phyloP scores from a whole-genome alignment of 257 asterid genomes.

The Solanum corneliomulleri region DNA sequence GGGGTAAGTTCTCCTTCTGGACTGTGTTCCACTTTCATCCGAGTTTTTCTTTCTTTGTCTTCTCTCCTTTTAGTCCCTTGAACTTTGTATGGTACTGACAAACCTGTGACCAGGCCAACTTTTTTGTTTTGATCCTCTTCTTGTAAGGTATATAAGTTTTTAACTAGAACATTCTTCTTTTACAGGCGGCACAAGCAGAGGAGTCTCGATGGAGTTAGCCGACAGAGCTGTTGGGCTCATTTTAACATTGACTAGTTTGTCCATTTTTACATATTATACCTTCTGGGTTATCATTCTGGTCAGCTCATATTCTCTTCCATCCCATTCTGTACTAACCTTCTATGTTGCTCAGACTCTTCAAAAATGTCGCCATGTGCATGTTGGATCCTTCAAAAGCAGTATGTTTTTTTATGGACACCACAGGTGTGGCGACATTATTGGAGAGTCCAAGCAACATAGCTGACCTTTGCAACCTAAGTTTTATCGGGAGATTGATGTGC shows the following conservation, averaged over 20 bases:
- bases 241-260: conserved; percentile 59
- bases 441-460: background rate
- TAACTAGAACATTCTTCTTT: background rate
- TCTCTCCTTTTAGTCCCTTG: background rate
- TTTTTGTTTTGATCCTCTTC: background rate
- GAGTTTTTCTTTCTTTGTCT: background rate
- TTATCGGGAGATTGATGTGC: background rate
- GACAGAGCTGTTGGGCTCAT: conserved; percentile 75
- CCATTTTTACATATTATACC: conserved; percentile 80
- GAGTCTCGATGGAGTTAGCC: conserved; percentile 47
- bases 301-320: conserved; percentile 3
- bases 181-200: background rate
- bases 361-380: background rate
- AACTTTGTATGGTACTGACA: background rate
- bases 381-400: background rate
- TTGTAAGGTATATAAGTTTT: background rate
- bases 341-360: background rate
- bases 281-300: conserved; percentile 91
- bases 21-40: background rate
- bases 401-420: background rate
- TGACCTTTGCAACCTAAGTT: background rate
- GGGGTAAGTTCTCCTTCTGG: background rate
- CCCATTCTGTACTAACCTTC: background rate
- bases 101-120: background rate
- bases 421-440: background rate